Percentiles rank a stretch among this genome's conserved stretches.
Conservation (phyloP, 2,329 filamentous ascomycete species). For the Aspergillus fischeri region DNA sequence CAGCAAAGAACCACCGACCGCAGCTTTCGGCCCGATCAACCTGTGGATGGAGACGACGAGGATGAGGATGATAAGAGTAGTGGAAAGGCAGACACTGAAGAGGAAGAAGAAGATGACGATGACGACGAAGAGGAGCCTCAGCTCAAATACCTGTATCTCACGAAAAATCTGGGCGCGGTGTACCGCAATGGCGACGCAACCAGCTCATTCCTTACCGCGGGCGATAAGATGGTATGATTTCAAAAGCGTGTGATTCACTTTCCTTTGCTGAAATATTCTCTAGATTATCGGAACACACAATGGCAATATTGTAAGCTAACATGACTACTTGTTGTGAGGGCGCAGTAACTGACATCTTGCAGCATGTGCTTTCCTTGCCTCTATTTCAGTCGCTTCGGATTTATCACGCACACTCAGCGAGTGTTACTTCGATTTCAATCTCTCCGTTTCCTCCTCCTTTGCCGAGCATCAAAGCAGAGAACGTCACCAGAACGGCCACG, state of each 20-base stretch:
- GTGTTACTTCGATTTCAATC: conserved; percentile 82
- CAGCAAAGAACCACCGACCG: conserved; percentile 12
- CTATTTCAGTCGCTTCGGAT: conserved; percentile 75
- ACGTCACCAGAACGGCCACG: conserved; percentile 26
- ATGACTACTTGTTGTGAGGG: not conserved
- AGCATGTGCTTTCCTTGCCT: conserved; percentile 85
- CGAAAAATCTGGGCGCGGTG: conserved; percentile 70
- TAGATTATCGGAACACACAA: conserved; percentile 93
- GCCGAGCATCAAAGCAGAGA: conserved; percentile 39
- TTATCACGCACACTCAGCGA: conserved; percentile 91
- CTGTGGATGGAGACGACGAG: conserved; percentile 9
- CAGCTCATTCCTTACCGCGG: conserved; percentile 81
- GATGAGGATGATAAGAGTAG: conserved; percentile 16
- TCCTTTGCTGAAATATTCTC: conserved; percentile 32
- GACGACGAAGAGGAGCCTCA: conserved; percentile 92
- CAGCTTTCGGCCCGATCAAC: conserved; percentile 5
- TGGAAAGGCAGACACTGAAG: conserved; percentile 44
- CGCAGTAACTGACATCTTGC: conserved; percentile 14
- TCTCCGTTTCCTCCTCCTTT: conserved; percentile 73
- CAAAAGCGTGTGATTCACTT: not conserved
- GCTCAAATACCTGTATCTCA: conserved; percentile 87
- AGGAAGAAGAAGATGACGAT: conserved; percentile 64
- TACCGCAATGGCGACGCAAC: conserved; percentile 96
- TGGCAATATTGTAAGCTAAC: conserved; percentile 76
- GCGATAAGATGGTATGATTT: conserved; percentile 84